phyloP scores from a whole-genome alignment of 257 asterid genomes.

The Solanum medicagineum region DNA sequence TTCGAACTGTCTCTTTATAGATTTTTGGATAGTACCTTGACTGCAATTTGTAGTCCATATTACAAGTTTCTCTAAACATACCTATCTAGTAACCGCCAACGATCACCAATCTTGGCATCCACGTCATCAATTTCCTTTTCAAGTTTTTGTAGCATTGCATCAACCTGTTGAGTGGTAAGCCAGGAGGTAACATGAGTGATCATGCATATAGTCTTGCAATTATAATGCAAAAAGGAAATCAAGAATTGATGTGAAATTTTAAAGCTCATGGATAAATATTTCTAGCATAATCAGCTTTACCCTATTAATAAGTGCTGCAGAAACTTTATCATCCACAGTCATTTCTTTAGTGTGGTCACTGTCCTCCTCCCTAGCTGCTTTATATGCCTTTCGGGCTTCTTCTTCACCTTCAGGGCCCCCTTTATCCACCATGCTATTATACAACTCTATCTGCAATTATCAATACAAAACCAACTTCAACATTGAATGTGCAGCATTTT shows the following conservation, averaged over 20 bases:
- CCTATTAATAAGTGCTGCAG: constrained; percentile 85
- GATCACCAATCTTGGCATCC: constrained; percentile 86
- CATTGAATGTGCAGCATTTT: neutral
- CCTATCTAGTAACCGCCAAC: constrained; percentile 96
- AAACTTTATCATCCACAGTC: constrained; percentile 60
- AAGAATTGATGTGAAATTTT: neutral
- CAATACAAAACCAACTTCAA: neutral
- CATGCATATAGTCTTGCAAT: neutral
- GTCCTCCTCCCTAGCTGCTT: constrained; percentile 84
- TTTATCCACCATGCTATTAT: constrained; percentile 77
- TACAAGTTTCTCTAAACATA: constrained; percentile 4
- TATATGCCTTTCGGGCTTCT: constrained; percentile 71
- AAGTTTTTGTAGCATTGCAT: constrained; percentile 92
- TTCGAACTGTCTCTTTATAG: neutral
- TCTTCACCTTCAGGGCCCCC: constrained; percentile 67
- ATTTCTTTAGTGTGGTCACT: constrained; percentile 46
- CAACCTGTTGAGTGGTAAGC: constrained; percentile 51
- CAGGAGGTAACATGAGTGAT: constrained; percentile 6
- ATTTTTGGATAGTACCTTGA: neutral
- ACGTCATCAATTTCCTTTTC: constrained; percentile 97
- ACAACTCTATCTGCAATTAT: constrained; percentile 65
- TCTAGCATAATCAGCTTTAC: constrained; percentile 23
- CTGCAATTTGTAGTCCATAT: neutral
- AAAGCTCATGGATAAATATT: neutral
- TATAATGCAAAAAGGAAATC: neutral